Conservation (phyloP, 139 green algal species). For the Auxenochlorella pyrenoidosa region DNA sequence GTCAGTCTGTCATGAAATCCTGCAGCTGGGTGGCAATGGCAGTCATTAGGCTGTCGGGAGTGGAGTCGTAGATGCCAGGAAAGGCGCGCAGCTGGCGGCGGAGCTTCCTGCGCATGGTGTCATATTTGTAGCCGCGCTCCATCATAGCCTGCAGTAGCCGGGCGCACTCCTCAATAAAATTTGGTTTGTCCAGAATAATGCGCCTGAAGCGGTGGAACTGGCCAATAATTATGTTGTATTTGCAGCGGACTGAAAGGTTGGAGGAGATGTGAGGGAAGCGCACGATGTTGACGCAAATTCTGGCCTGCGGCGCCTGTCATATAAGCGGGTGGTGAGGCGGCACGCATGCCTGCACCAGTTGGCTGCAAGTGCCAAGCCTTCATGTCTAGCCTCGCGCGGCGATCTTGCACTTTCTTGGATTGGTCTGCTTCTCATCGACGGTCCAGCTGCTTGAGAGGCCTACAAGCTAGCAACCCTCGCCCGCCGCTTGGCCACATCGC, state of each 20-base stretch:
- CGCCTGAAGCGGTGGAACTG: background rate
- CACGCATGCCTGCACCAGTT: too few species aligned
- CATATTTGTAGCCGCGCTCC: background rate
- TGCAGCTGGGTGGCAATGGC: too few species aligned
- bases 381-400: too few species aligned
- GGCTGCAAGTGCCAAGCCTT: too few species aligned
- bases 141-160: background rate
- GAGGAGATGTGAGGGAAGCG: background rate
- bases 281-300: background rate
- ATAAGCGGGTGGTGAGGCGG: background rate
- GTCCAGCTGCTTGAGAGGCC: too few species aligned
- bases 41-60: too few species aligned
- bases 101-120: background rate
- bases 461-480: too few species aligned
- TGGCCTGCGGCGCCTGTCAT: background rate
- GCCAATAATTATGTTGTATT: background rate
- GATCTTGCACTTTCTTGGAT: too few species aligned
- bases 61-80: background rate
- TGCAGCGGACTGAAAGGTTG: background rate
- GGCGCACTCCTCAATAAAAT: background rate
- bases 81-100: background rate
- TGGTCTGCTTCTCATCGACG: too few species aligned
- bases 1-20: too few species aligned
- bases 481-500: too few species aligned
- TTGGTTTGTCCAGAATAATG: background rate